Conservation (phyloP, 2,329 filamentous ascomycete genomes). For the Aureobasidium sp. region DNA sequence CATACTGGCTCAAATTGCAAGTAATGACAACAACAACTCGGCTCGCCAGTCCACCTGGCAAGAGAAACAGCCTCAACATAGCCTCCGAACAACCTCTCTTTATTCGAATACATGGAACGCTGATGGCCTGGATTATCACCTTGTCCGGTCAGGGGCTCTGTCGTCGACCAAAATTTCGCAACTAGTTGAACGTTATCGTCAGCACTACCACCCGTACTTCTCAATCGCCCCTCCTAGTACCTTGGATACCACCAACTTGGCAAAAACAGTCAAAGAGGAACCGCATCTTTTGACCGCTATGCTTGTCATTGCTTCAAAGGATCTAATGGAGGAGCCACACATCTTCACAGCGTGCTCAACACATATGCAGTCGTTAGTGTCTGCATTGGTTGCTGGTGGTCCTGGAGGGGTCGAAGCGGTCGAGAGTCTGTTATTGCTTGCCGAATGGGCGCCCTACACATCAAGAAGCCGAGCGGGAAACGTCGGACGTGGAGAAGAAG, state of each 20-base stretch:
- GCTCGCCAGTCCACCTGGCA: constrained; percentile 19
- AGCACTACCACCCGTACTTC: constrained; percentile 63
- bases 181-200: constrained; percentile 52
- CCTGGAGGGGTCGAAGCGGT: constrained; percentile 64
- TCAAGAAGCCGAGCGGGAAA: constrained; percentile 53
- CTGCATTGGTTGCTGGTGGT: constrained; percentile 58
- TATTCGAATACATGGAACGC: constrained; percentile 6
- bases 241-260: constrained; percentile 48
- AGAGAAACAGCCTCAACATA: background rate
- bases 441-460: constrained; percentile 66
- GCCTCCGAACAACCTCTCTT: background rate
- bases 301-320: constrained; percentile 63
- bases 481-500: constrained; percentile 65
- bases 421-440: constrained; percentile 61
- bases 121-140: constrained; percentile 34
- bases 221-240: constrained; percentile 58
- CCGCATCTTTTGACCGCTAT: constrained; percentile 63
- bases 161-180: constrained; percentile 43
- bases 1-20: constrained; percentile 42
- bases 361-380: constrained; percentile 64
- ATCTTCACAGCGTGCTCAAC: constrained; percentile 60
- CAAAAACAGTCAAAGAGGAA: constrained; percentile 53
- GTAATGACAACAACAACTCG: constrained; percentile 25
- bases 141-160: constrained; percentile 36
- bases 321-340: constrained; percentile 56